Base-by-base conservation (phyloP, 2,329 filamentous ascomycete genomes). In the Bipolaris cookei region DNA sequence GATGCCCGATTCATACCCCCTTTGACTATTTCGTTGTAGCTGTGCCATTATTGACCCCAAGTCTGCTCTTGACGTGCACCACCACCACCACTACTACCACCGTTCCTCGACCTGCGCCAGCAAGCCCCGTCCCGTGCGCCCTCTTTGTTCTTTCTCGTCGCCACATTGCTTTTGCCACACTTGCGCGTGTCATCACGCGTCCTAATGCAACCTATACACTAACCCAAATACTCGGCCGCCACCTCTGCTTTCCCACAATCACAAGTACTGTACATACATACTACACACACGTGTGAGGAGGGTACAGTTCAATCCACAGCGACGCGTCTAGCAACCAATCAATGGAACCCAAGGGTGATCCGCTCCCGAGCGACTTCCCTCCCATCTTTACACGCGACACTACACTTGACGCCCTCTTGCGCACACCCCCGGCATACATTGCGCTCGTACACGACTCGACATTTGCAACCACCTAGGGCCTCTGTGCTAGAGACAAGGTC, bases 291-390 rank as follows among this genome's bases (percentile, higher is more conserved):
- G 28, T 30, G 28, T 3, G 28, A 30, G 28, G 28, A 42, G 21
- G 20, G 6, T 14, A 41, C 20, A 23, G 11, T 41, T 14, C 16
- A 41, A 8, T 13, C 4, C 38, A 35, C 14, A 38, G 8, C 37
- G 18, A 23, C 45, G 14, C 45, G 34, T 20, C 45, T 6, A 38
- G 8, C 20, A 37, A 38, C 30, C 49, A 10, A 43, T 51, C 49
- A 49, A 76, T 76, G 74, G 74, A 73, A 61, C 74, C 70, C 28
- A 70, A 73, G 56, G 47, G 49, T 54, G 71, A 74, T 45, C 70
- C 73, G 67, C 70, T 74, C 48, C 66, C 71, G 62, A 75, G 70
- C 67, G 73, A 75, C 61, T 75, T 69, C 44, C 69, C 72, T 43
- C 71, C 72, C 7, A 48, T 69, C 14, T 74, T 70, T 59, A 57